Conservation (phyloP, 75 land plant genomes). For the Cryptomeria japonica region DNA sequence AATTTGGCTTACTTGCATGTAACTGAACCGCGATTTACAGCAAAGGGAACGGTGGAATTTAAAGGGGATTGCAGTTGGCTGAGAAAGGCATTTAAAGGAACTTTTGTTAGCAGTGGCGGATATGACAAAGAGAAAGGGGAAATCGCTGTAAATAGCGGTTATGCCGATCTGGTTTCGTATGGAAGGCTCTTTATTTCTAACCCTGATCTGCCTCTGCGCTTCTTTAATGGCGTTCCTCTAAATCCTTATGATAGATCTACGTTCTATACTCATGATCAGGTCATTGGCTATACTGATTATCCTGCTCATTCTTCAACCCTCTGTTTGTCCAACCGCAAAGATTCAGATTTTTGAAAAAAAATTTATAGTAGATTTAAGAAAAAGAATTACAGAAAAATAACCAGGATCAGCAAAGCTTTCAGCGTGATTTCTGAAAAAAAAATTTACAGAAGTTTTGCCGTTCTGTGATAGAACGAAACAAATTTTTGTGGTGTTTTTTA, state of each 20-base stretch:
- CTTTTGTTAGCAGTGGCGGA: conserved; percentile 62
- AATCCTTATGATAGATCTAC: conserved; percentile 53
- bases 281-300: conserved; percentile 72
- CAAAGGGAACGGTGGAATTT: conserved; percentile 27
- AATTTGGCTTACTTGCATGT: conserved; percentile 58
- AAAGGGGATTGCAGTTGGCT: conserved; percentile 7
- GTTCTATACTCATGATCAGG: conserved; percentile 67
- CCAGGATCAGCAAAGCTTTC: too few species aligned
- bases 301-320: conserved; percentile 13
- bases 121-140: conserved; percentile 57
- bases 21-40: conserved; percentile 71
- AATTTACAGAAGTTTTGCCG: too few species aligned
- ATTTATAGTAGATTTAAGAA: too few species aligned
- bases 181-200: conserved; percentile 73
- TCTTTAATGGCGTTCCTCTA: conserved; percentile 34
- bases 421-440: too few species aligned
- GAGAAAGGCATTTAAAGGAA: conserved; percentile 36
- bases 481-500: too few species aligned
- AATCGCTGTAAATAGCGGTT: conserved; percentile 44
- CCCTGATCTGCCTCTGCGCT: conserved; percentile 60
- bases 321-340: too few species aligned
- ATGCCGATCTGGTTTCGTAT: conserved; percentile 70
- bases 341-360: too few species aligned
- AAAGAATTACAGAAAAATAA: too few species aligned
- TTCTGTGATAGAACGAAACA: too few species aligned